These are phyloP conservation scores for Selenicereus undatus DNA, from an alignment of 148 eudicot genomes.

Conservation along the genomic window DNA sequence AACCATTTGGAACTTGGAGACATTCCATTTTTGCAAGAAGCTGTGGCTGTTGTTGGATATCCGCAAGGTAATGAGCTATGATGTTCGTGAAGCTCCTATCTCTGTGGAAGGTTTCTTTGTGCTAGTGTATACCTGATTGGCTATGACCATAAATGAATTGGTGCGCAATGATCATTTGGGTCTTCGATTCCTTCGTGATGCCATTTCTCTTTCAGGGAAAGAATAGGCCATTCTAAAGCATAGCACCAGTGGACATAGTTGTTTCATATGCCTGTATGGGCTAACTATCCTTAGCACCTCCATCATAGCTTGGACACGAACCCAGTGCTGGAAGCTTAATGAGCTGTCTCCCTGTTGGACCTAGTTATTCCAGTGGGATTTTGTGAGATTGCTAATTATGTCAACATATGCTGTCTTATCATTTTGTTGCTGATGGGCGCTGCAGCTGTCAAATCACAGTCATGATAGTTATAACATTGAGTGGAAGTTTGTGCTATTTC, in stretches of 20 bases:
- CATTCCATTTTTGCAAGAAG: constrained; percentile 85
- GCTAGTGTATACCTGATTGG: too few relatives aligned
- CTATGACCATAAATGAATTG: background rate
- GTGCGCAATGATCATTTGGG: background rate
- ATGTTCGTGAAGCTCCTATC: background rate
- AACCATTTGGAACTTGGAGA: constrained; percentile 78
- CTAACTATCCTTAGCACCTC: background rate
- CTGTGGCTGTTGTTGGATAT: constrained; percentile 96
- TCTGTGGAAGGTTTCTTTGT: too few relatives aligned
- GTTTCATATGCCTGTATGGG: too few relatives aligned
- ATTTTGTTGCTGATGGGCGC: constrained; percentile 1
- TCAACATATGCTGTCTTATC: background rate
- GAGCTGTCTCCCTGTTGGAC: background rate
- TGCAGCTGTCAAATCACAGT: background rate
- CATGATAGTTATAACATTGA: background rate
- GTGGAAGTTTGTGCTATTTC: background rate
- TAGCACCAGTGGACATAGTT: background rate
- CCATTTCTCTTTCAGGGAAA: background rate
- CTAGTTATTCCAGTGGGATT: background rate
- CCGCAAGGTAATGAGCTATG: constrained; percentile 64
- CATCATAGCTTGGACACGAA: background rate
- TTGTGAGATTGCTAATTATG: background rate
- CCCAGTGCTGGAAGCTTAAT: background rate
- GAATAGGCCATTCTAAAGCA: background rate
- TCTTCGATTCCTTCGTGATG: background rate